Conservation (phyloP, 2,329 filamentous ascomycete species). For the Diaporthe capsici region DNA sequence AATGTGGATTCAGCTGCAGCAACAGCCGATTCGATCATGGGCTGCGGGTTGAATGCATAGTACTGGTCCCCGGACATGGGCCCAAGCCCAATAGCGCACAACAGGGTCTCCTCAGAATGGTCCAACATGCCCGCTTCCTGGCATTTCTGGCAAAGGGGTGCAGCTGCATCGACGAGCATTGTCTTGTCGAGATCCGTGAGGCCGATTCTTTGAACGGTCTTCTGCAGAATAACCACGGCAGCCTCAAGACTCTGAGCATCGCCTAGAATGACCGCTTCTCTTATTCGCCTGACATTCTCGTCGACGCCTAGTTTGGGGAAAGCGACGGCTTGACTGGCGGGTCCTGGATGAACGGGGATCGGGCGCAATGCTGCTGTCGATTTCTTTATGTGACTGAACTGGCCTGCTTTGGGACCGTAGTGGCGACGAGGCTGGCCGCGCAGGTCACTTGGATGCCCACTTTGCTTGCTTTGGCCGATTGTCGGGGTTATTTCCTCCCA, state of each 20-base stretch:
- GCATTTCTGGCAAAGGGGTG: constrained; percentile 51
- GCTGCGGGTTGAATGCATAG: constrained; percentile 53
- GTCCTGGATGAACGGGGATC: neutral
- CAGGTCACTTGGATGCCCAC: neutral
- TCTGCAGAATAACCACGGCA: constrained; percentile 11
- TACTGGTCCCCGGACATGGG: constrained; percentile 52
- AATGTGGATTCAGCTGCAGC: constrained; percentile 37
- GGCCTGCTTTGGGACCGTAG: neutral
- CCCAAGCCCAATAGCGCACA: constrained; percentile 45
- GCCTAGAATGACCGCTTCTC: constrained; percentile 14
- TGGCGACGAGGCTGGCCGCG: neutral
- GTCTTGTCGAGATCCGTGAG: constrained; percentile 24
- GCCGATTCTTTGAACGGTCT: constrained; percentile 16
- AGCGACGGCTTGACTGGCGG: too few species aligned
- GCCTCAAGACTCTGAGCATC: constrained; percentile 10
- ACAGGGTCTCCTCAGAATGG: constrained; percentile 52
- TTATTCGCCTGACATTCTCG: constrained; percentile 31
- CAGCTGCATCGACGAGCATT: constrained; percentile 45
- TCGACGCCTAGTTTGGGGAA: neutral
- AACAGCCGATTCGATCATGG: constrained; percentile 51
- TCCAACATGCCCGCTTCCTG: constrained; percentile 49
- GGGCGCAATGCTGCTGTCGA: neutral
- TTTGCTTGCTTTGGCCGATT: neutral
- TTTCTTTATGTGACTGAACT: neutral
- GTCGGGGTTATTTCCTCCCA: neutral